Evolutionary conservation across 2,329 filamentous ascomycete genomes (phyloP), one percentile per base, ranked within the genome.

Genomic region (Thelonectria discophora): DNA sequence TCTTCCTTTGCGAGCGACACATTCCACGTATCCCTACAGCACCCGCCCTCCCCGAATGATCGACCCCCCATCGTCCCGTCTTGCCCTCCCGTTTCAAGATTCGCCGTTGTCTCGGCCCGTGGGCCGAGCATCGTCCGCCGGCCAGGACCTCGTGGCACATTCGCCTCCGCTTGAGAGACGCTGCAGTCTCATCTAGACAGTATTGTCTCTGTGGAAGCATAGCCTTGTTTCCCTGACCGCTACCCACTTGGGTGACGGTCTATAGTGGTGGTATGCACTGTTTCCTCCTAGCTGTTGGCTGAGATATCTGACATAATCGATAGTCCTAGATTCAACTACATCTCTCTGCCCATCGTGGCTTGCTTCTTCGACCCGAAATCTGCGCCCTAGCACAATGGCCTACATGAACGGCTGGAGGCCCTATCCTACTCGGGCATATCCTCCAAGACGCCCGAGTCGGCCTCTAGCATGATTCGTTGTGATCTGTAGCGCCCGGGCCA

Each of bases 81-180:
- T 46, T 49, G 21, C 37, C 20, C 32, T 62, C 32, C 34, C 42
- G 60, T 62, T 62, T 62, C 60, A 62, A 54, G 32, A 62, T 18
- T 15, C 48, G 20, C 43, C 43, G 37, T 39, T 52, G 43, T 45
- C 42, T 55, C 55, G 37, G 45, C 27, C 50, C 55, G 55, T 54
- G 60, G 39, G 10, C 50, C 24, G 32, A 52, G 34, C 24, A 49
- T 48, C 55, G 50, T 27, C 43, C 49, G 37, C 24, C 54, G 43
- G 18, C 53, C 20, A 45, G 54, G 39, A 24, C 60, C 55, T 53
- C 40, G 58, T 62, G 30, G 37, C 49, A 53, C 58, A 54, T 53
- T 53, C 43, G 40, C 20, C 18, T 13, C 13, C 46, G 20, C 37
- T 58, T 45, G 54, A 20, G 12, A n/a, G 15, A 37, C 15, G 8